Base-by-base conservation (phyloP, 78 protist species). In the Tieghemostelium lacteum region DNA sequence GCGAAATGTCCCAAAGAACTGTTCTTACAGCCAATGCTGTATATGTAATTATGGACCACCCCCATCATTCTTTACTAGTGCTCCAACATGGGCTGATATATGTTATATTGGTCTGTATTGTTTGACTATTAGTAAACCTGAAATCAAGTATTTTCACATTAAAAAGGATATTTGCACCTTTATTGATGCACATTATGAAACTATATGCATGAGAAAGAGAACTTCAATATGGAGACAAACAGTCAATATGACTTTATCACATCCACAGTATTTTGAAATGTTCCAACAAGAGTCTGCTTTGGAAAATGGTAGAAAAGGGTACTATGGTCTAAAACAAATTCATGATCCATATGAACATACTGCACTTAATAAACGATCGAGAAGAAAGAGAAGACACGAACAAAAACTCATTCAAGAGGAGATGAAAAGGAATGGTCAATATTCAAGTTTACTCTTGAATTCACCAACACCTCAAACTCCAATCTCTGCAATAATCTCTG, bases 331-430 rank as follows among this genome's bases (percentile, higher is more conserved):
- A 28, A 80, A 80, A 40, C 88, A 80, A 58, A 67, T 80, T 3
- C 88, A 80, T 22, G 88, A 80, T 24, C 88, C 88, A 54, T 80
- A 80, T n/a, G 88, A 80, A 58, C 88, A 80, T 42, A 80, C 88
- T 29, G 88, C 88, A 0, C 60, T 80, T 24, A 80, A 80, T 31
- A 80, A 80, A 40, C 29, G 88, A 57, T 55, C 71, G 16, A 65
- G 88, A 54, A 72, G 88, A 69, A 80, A 80, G 76, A 80, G 88
- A 80, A 65, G 88, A 69, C 88, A 80, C 26, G 88, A 80, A 69
- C 88, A 80, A 69, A 80, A 80, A 72, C 50, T 69, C 77, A 54
- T 80, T 24, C 88, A 80, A 57, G 88, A 80, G 29, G 88, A 80
- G 40, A 19, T 80, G 37, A 80, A 80, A 24, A 80, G 67, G 36